These are phyloP conservation scores for Geotrichum klebahnii DNA, from an alignment of 1,139 yeast genomes.

Conservation along the genomic window DNA sequence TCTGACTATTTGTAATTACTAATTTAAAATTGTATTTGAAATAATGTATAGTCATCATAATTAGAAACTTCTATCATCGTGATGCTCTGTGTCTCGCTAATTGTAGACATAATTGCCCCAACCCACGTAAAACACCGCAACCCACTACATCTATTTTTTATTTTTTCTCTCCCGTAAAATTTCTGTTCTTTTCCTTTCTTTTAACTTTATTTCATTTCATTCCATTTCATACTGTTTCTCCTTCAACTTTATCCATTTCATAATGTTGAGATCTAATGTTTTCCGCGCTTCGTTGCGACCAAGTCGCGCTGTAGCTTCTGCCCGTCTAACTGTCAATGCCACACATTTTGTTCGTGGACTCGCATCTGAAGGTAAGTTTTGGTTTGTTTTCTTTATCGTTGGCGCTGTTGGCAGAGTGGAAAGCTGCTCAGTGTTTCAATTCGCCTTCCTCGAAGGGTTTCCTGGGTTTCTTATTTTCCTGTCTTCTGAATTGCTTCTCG, in stretches of 20 bases:
- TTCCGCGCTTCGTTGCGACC: conserved; percentile 21
- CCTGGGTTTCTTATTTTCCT: background rate
- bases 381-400: background rate
- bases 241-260: background rate
- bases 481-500: background rate
- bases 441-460: background rate
- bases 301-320: conserved; percentile 11
- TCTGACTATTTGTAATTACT: conserved; percentile 19
- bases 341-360: conserved; percentile 27
- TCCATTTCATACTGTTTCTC: background rate
- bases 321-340: conserved; percentile 20
- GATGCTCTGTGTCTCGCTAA: background rate
- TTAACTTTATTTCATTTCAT: background rate
- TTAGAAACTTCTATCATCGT: background rate
- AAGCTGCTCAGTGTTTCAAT: no score
- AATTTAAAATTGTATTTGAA: no score
- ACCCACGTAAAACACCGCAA: conserved; percentile 14
- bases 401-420: no score
- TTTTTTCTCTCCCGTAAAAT: background rate
- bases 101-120: background rate
- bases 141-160: conserved; percentile 1
- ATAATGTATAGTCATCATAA: no score
- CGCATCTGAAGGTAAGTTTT: conserved; percentile 31
- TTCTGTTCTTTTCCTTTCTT: conserved; percentile 9
- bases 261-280: conserved; percentile 26